phyloP scores from a whole-genome alignment of 2,329 filamentous ascomycete species.

The Colletotrichum cordylinicola region DNA sequence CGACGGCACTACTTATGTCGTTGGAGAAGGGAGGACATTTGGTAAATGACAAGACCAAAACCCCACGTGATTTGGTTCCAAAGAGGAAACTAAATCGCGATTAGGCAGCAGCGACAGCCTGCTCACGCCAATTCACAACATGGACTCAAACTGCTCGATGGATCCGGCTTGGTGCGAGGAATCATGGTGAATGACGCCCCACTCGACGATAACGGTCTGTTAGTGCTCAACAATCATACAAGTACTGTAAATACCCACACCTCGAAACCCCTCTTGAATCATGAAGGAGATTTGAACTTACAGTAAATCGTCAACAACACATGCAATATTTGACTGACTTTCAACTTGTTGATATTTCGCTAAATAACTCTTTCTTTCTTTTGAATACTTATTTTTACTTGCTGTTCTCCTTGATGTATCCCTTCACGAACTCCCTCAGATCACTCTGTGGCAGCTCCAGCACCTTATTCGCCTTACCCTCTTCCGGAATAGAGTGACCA shows the following conservation, averaged over 20 bases:
- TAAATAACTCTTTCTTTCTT: neutral
- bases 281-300: accelerated
- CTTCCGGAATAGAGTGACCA: conserved; percentile 6
- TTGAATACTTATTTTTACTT: neutral
- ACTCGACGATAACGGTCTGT: neutral
- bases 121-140: neutral
- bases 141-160: neutral
- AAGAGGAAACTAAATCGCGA: neutral
- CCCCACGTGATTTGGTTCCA: neutral
- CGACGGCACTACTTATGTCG: neutral
- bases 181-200: neutral
- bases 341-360: neutral
- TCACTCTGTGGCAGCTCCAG: conserved; percentile 19
- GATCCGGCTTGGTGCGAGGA: neutral
- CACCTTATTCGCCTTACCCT: conserved; percentile 16
- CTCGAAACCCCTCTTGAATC: neutral
- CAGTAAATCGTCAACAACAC: neutral
- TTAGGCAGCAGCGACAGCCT: neutral
- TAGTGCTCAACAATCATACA: neutral
- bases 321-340: neutral
- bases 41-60: neutral
- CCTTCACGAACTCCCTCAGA: neutral
- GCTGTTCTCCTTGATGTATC: conserved; percentile 5
- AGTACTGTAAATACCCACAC: neutral
- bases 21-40: neutral